Evolutionary conservation across 164 flowering plant species (phyloP), one percentile per base, ranked within the genome.

Genomic region (Warburgia ugandensis): DNA sequence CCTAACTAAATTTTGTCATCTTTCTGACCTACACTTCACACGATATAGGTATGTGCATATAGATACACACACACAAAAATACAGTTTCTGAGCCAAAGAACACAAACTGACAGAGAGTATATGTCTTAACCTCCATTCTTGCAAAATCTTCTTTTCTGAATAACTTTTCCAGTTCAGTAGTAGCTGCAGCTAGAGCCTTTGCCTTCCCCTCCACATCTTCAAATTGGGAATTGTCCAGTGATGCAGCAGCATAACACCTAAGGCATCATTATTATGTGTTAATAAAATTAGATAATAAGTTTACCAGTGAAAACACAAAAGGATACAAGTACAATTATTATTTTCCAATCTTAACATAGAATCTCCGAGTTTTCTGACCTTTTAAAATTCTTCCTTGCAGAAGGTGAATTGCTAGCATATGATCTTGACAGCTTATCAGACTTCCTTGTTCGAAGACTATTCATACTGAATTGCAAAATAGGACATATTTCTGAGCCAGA

Each of bases 131-230:
- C 96, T 88, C 71, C 99, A 88, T 83, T 59, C 78, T 76, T 45
- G 74, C 62, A 63, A 92, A 92, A 60, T 88, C 91, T 62, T 75
- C 71, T 64, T 92, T 92, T 43, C 57, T 76, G 69, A 92, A 92
- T 16, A 80, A 69, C 65, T 79, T 83, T 62, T 92, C 96, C 74
- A 92, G 61, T 69, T 92, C 99, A 26, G 52, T 73, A 37, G 94
- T 75, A 40, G 99, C 99, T 27, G 91, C 95, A 65, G 83, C 81
- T 61, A 92, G 73, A 67, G 80, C 81, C 44, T 57, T 70, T 29
- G 64, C 75, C 68, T 88, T 92, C 26, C 73, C 69, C 48, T 92
- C 90, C 42, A 80, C 89, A 61, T 75, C 72, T 47, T 69, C 86
- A 16, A 69, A 69, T 69, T 85, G 83, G 50, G 87, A 80, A 58